These are phyloP conservation scores for Globisporangium ultimum DNA, from an alignment of 352 stramenopile genomes.

Conservation along the genomic window DNA sequence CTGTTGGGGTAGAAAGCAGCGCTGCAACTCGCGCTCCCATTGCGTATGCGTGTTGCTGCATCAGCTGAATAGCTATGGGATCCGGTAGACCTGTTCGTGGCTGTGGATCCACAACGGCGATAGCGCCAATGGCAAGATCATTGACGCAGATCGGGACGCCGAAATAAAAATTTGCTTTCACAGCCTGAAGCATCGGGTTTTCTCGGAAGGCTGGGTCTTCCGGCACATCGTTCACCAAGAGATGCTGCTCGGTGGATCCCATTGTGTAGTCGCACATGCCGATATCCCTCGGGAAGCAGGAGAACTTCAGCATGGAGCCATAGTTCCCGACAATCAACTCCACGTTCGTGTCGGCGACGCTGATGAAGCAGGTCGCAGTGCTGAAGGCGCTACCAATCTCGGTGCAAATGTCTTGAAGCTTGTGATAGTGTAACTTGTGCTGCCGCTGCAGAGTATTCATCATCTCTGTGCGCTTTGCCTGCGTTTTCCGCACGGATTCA, in stretches of 20 bases:
- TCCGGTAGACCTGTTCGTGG: conserved; percentile 3
- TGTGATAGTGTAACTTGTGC: conserved; percentile 24
- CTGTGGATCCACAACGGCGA: conserved; percentile 18
- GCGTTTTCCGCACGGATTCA: conserved; percentile 5
- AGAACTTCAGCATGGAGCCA: conserved; percentile 25
- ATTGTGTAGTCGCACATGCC: conserved; percentile 26
- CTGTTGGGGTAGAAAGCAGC: background rate
- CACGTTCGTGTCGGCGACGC: conserved; percentile 13
- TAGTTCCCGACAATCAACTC: conserved; percentile 22
- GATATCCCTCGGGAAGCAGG: conserved; percentile 24
- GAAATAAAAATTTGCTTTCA: conserved; percentile 23
- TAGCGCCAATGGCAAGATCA: conserved; percentile 16
- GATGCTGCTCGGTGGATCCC: conserved; percentile 10
- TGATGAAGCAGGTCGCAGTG: conserved; percentile 16
- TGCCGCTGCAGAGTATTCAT: conserved; percentile 18
- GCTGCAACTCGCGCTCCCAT: conserved; percentile 10
- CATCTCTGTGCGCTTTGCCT: conserved; percentile 18
- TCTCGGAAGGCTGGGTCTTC: conserved; percentile 12
- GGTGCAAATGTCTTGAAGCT: conserved; percentile 14
- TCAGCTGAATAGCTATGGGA: background rate
- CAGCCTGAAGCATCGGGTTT: conserved; percentile 22
- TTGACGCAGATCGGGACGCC: conserved; percentile 12
- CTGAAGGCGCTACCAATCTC: conserved; percentile 9
- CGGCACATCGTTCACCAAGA: conserved; percentile 10
- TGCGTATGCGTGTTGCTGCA: conserved; percentile 7